phyloP scores from a whole-genome alignment of 2,329 filamentous ascomycete genomes.

The Dryadomyces quercivorus region DNA sequence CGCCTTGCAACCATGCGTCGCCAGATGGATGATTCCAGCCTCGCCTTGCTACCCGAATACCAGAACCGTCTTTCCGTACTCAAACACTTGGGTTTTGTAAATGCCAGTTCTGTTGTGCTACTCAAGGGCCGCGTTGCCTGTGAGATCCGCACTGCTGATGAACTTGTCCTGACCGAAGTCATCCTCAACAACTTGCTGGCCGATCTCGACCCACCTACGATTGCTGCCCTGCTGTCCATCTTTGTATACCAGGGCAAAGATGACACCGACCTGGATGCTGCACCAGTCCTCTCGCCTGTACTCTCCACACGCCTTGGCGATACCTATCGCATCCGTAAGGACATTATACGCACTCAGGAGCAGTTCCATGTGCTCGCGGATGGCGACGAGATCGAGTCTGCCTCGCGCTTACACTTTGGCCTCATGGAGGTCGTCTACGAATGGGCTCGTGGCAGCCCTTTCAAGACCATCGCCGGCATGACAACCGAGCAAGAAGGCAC shows the following conservation, averaged over 20 bases:
- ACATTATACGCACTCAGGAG: constrained; percentile 82
- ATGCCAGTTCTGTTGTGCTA: constrained; percentile 74
- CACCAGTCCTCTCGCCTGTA: constrained; percentile 68
- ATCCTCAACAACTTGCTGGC: constrained; percentile 95
- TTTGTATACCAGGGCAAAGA: constrained; percentile 96
- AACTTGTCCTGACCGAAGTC: constrained; percentile 88
- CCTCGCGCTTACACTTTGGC: constrained; percentile 75
- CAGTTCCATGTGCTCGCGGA: constrained; percentile 85
- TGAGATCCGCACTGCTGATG: constrained; percentile 94
- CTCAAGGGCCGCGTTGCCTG: constrained; percentile 97
- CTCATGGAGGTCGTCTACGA: constrained; percentile 97
- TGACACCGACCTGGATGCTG: constrained; percentile 46
- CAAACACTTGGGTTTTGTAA: constrained; percentile 85
- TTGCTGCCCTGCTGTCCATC: constrained; percentile 81
- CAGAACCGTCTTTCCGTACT: constrained; percentile 88
- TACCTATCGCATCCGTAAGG: constrained; percentile 83
- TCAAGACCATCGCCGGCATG: constrained; percentile 92
- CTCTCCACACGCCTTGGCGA: constrained; percentile 73
- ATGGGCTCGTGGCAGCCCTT: constrained; percentile 95
- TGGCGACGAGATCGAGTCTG: constrained; percentile 82
- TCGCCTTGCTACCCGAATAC: constrained; percentile 91
- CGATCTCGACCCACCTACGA: constrained; percentile 91
- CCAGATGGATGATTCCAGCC: constrained; percentile 88
- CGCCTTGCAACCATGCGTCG: constrained; percentile 80
- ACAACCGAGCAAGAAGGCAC: constrained; percentile 96